Evolutionary conservation across 805 yeast genomes (phyloP).

Genomic region (Metschnikowia anglica): DNA sequence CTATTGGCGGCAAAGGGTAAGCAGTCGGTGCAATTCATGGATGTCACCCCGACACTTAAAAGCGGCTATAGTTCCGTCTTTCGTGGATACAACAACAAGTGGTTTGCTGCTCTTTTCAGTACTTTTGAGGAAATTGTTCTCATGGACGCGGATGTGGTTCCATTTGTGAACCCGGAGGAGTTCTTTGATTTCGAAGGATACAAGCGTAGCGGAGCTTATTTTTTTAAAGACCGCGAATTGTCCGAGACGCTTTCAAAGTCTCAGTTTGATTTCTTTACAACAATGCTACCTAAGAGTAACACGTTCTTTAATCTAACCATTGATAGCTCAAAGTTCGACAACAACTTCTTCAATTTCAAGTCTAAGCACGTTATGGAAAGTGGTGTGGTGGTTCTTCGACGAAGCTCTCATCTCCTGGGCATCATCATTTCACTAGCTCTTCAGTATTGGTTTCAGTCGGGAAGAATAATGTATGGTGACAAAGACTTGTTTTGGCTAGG

Average conservation of each 20-base stretch:
- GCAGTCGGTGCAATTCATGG: constrained; percentile 16
- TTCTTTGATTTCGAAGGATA: constrained; percentile 16
- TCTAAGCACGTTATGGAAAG: constrained; percentile 35
- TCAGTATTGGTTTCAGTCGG: constrained; percentile 23
- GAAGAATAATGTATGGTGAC: constrained; percentile 25
- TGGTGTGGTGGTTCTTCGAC: constrained; percentile 34
- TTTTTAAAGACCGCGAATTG: constrained; percentile 27
- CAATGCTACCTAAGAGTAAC: constrained; percentile 16
- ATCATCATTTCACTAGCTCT: constrained; percentile 16
- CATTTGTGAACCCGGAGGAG: constrained; percentile 14
- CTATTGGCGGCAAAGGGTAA: constrained; percentile 9
- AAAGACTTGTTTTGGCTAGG: constrained; percentile 35
- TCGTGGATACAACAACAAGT: constrained; percentile 29
- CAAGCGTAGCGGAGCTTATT: constrained; percentile 31
- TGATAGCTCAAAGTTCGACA: constrained; percentile 11
- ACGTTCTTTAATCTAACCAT: constrained; percentile 7
- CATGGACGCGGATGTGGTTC: constrained; percentile 22
- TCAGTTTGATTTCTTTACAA: constrained; percentile 11
- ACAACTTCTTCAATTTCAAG: constrained; percentile 19
- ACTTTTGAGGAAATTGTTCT: constrained; percentile 33
- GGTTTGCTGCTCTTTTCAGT: constrained; percentile 21
- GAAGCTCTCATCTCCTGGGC: constrained; percentile 24
- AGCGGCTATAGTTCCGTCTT: constrained; percentile 23
- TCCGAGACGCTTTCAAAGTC: constrained; percentile 12
- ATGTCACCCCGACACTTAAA: constrained; percentile 22